These are phyloP conservation scores for Cicer cuneatum DNA, from an alignment of 306 rosid species.

Conservation along the genomic window DNA sequence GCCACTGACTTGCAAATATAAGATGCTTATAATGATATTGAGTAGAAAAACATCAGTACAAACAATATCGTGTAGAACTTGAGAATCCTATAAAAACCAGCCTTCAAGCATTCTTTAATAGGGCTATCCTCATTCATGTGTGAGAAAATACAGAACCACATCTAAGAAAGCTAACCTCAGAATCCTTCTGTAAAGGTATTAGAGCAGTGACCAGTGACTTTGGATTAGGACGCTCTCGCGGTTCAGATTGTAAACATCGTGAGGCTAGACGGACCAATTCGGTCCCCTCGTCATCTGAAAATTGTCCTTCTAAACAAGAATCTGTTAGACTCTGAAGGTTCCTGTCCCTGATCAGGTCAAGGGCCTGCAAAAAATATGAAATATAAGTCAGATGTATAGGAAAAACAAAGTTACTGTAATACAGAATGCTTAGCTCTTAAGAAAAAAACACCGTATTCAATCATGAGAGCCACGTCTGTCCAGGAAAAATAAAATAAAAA, in stretches of 20 bases:
- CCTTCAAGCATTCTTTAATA: conserved; percentile 10
- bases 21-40: conserved; percentile 10
- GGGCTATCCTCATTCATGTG: conserved; percentile 27
- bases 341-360: conserved; percentile 91
- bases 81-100: conserved; percentile 16
- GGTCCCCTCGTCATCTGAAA: conserved; percentile 88
- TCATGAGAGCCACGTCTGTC: conserved; percentile 7
- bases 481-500: not conserved
- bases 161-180: conserved; percentile 66
- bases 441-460: conserved; percentile 18
- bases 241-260: conserved; percentile 87
- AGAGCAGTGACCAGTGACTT: conserved; percentile 79
- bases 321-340: conserved; percentile 85
- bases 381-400: conserved; percentile 44
- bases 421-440: conserved; percentile 13
- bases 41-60: conserved; percentile 17
- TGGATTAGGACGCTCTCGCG: conserved; percentile 96
- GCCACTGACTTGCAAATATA: conserved; percentile 6
- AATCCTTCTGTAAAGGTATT: conserved; percentile 87
- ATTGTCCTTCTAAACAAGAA: conserved; percentile 95
- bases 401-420: conserved; percentile 22
- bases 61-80: not conserved
- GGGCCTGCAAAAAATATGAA: conserved; percentile 67
- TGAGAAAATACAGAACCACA: conserved; percentile 27
- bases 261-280: conserved; percentile 94